Percentiles rank a stretch among this genome's conserved stretches.
Evolutionary conservation across 108 stramenopile species (phyloP).

Genomic region (Skeletonema grethae): DNA sequence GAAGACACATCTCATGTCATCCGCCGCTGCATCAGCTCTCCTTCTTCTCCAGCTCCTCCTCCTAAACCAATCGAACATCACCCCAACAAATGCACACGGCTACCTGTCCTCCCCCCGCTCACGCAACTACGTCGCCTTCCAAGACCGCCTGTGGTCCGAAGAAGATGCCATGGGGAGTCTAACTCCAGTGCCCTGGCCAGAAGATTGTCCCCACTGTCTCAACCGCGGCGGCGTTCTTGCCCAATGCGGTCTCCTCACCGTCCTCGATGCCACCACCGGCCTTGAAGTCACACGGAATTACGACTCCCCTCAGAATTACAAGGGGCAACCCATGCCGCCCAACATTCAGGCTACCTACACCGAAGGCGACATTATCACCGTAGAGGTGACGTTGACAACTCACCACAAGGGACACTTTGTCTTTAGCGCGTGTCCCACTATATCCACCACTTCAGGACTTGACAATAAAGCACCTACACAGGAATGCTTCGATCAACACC

Average conservation of each 20-base stretch:
- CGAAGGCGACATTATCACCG: slow-evolving; percentile 44
- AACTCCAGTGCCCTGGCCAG: no score
- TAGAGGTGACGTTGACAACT: slow-evolving; percentile 50
- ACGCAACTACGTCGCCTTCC: slow-evolving; percentile 28
- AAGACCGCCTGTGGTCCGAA: neutral
- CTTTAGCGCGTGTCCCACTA: slow-evolving; percentile 48
- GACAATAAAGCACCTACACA: slow-evolving; percentile 35
- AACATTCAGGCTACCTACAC: slow-evolving; percentile 45
- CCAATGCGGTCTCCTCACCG: slow-evolving; percentile 31
- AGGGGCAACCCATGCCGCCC: slow-evolving; percentile 47
- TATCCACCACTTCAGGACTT: neutral
- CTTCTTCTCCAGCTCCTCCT: neutral
- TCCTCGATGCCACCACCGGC: neutral
- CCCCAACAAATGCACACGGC: neutral
- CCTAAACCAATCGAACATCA: neutral
- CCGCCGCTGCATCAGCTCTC: neutral
- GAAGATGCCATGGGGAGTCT: neutral
- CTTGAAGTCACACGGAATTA: slow-evolving; percentile 41
- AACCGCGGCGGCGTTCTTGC: slow-evolving; percentile 50
- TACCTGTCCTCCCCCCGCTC: slow-evolving; percentile 3
- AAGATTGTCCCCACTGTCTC: slow-evolving; percentile 6
- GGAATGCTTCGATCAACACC: slow-evolving; percentile 50
- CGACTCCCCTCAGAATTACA: slow-evolving; percentile 45
- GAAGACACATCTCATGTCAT: no score
- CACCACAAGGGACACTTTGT: slow-evolving; percentile 65